Evolutionary conservation across 2,329 filamentous ascomycete genomes (phyloP).

Genomic region (Didymella segeticola): DNA sequence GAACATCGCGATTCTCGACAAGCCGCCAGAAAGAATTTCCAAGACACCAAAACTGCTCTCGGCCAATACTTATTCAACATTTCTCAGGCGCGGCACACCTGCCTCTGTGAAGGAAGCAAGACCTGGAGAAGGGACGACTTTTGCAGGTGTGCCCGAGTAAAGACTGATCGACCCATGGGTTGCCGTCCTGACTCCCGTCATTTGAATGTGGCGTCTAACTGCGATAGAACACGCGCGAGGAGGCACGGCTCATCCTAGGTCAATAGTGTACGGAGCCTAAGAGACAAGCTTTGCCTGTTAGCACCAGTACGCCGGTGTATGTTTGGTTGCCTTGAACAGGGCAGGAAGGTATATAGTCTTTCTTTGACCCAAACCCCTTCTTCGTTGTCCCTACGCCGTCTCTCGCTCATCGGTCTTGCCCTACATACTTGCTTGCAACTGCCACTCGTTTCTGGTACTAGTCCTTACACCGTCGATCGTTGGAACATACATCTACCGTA

Average conservation of each 20-base stretch:
- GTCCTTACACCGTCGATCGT: slow-evolving; percentile 9
- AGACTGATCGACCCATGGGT: slow-evolving; percentile 18
- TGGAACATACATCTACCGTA: slow-evolving; percentile 15
- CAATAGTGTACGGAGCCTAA: slow-evolving; percentile 17
- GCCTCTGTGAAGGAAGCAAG: not conserved
- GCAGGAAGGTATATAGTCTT: slow-evolving; percentile 12
- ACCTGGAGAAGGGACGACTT: slow-evolving; percentile 1
- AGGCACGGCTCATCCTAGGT: slow-evolving; percentile 16
- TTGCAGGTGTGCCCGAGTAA: slow-evolving; percentile 11
- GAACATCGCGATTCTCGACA: slow-evolving; percentile 14
- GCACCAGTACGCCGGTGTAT: slow-evolving; percentile 11
- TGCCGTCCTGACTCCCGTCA: slow-evolving; percentile 13
- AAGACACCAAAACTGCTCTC: slow-evolving; percentile 4
- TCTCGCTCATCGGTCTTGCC: slow-evolving; percentile 11
- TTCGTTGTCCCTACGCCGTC: slow-evolving; percentile 4
- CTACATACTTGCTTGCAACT: slow-evolving; percentile 7
- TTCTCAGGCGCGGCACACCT: slow-evolving; percentile 9
- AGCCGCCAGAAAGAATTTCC: slow-evolving; percentile 15
- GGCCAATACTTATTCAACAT: not conserved
- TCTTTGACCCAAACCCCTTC: slow-evolving; percentile 12
- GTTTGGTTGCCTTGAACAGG: slow-evolving; percentile 7
- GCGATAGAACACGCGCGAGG: slow-evolving; percentile 16
- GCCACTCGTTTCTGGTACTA: slow-evolving; percentile 15
- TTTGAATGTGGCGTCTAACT: slow-evolving; percentile 14
- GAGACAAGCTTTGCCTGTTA: slow-evolving; percentile 15